A percentile compares a stretch with the other conserved stretches of the same genome.
phyloP scores from a whole-genome alignment of 1,284 basidiomycete genomes.

The Tilletia walkeri region DNA sequence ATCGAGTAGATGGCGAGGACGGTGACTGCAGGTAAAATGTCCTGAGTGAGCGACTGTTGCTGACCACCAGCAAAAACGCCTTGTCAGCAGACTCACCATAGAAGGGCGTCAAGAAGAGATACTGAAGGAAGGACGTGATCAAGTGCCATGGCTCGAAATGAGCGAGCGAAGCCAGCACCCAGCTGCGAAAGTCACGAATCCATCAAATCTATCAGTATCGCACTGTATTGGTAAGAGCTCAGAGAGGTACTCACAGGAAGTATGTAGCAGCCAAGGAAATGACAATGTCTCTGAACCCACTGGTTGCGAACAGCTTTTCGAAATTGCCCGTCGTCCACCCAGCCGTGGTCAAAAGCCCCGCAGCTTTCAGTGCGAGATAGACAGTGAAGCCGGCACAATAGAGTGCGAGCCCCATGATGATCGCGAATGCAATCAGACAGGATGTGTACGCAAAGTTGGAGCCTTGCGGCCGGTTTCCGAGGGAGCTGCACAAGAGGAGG shows the following conservation, averaged over 20 bases:
- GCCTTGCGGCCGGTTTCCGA: slow-evolving; percentile 25
- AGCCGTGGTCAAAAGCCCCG: slow-evolving; percentile 13
- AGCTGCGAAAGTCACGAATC: slow-evolving; percentile 57
- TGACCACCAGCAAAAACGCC: background rate
- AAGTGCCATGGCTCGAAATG: slow-evolving; percentile 91
- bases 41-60: slow-evolving; percentile 67
- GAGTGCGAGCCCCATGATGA: slow-evolving; percentile 62
- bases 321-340: slow-evolving; percentile 26
- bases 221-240: background rate
- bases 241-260: background rate
- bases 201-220: background rate
- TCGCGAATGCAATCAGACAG: slow-evolving; percentile 69
- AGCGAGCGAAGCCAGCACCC: slow-evolving; percentile 79
- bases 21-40: slow-evolving; percentile 38
- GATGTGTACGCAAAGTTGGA: slow-evolving; percentile 74
- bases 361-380: slow-evolving; percentile 22
- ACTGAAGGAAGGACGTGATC: slow-evolving; percentile 77
- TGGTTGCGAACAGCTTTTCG: slow-evolving; percentile 64
- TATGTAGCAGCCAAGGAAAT: slow-evolving; percentile 74
- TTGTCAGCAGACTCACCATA: slow-evolving; percentile 60
- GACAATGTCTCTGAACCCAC: slow-evolving; percentile 73
- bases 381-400: slow-evolving; percentile 81
- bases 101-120: slow-evolving; percentile 58
- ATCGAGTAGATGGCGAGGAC: slow-evolving; percentile 76
- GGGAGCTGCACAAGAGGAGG: background rate